A percentile compares a stretch with the other conserved stretches of the same genome.
Conservation (phyloP, 2,329 filamentous ascomycete species). For the Fusarium irregulare region DNA sequence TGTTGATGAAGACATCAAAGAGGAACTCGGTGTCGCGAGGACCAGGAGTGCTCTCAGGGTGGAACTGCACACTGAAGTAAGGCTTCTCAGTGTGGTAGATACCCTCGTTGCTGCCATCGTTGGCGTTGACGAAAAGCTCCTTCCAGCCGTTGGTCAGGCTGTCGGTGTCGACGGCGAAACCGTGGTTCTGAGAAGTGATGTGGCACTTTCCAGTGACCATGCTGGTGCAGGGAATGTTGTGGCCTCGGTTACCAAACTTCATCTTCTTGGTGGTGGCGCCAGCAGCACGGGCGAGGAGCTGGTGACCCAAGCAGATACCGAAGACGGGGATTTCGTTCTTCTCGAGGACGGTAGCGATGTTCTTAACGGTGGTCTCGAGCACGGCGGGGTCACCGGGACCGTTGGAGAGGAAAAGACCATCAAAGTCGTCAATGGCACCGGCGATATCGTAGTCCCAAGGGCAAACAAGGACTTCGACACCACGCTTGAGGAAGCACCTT, state of each 20-base stretch:
- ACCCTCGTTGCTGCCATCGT: slow-evolving; percentile 97
- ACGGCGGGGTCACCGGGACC: slow-evolving; percentile 94
- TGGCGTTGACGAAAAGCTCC: slow-evolving; percentile 97
- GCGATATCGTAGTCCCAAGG: slow-evolving; percentile 97
- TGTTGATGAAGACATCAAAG: slow-evolving; percentile 95
- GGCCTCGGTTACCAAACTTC: slow-evolving; percentile 99
- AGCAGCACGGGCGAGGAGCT: slow-evolving; percentile 87
- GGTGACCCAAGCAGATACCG: slow-evolving; percentile 95
- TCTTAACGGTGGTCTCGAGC: slow-evolving; percentile 81
- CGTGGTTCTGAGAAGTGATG: slow-evolving; percentile 99
- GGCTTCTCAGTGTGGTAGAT: slow-evolving; percentile 88
- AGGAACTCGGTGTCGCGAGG: slow-evolving; percentile 96
- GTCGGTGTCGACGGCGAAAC: slow-evolving; percentile 87
- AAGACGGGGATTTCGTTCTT: slow-evolving; percentile 89
- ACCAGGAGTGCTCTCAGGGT: slow-evolving; percentile 95
- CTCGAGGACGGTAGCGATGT: slow-evolving; percentile 80
- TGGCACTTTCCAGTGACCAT: slow-evolving; percentile 96
- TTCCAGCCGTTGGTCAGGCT: slow-evolving; percentile 84
- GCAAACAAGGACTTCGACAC: slow-evolving; percentile 92
- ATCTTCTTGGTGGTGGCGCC: slow-evolving; percentile 92
- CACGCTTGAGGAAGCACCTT: slow-evolving; percentile 88
- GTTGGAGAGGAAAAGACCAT: slow-evolving; percentile 98
- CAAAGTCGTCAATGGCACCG: slow-evolving; percentile 83
- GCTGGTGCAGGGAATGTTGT: slow-evolving; percentile 98
- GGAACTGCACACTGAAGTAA: slow-evolving; percentile 99